Conservation (phyloP, 345 rosid genomes). For the Leavenworthia alabamica region DNA sequence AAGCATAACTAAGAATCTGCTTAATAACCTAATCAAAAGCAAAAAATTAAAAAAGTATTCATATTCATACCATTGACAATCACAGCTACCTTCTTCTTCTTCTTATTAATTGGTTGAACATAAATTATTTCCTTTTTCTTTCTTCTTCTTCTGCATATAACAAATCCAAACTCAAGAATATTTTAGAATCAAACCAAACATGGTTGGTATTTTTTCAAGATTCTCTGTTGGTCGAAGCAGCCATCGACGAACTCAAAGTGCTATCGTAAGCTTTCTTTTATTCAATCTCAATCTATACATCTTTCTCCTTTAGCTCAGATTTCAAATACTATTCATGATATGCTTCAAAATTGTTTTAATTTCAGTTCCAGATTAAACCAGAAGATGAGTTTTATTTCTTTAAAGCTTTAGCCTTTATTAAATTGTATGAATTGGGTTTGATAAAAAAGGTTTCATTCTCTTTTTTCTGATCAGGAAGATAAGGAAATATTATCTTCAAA, state of each 20-base stretch:
- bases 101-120: slow-evolving; percentile 5
- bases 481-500: slow-evolving; percentile 58
- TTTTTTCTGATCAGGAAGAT: slow-evolving; percentile 44
- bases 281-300: neutral
- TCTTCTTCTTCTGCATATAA: slow-evolving; percentile 1
- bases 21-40: slow-evolving; percentile 13
- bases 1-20: slow-evolving; percentile 7
- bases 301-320: slow-evolving; percentile 6
- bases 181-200: too few species aligned
- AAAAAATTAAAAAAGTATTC: neutral
- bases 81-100: neutral
- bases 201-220: slow-evolving; percentile 94
- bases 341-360: neutral
- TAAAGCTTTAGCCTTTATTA: neutral
- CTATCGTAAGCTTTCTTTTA: slow-evolving; percentile 47
- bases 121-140: neutral
- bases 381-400: neutral
- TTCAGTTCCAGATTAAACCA: slow-evolving; percentile 9
- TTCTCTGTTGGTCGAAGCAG: slow-evolving; percentile 61
- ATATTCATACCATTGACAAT: slow-evolving; percentile 8
- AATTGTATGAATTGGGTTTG: neutral
- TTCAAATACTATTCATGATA: neutral
- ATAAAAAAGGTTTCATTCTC: neutral
- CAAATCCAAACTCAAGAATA: too few species aligned
- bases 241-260: slow-evolving; percentile 84